A percentile compares a stretch with the other conserved stretches of the same genome.
phyloP scores from a whole-genome alignment of 2,329 filamentous ascomycete species.

The Arthrinium phaeospermum region DNA sequence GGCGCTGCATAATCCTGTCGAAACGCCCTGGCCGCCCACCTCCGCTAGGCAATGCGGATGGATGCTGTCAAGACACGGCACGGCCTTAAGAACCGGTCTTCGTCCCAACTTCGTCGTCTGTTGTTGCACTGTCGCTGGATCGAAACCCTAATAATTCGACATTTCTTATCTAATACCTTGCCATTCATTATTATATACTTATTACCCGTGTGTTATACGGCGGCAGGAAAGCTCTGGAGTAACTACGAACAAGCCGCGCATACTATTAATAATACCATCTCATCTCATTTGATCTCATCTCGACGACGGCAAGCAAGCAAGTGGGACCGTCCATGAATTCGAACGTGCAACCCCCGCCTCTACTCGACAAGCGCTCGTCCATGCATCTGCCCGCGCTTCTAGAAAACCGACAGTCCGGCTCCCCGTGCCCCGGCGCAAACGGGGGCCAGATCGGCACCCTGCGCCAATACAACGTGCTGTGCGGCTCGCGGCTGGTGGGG shows the following conservation, averaged over 20 bases:
- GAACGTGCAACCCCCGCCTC: not conserved
- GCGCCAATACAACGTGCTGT: not conserved
- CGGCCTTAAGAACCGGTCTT: not conserved
- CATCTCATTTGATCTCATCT: no score
- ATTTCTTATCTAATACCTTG: not conserved
- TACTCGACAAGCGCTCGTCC: not conserved
- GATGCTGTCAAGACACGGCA: not conserved
- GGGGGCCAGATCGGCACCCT: conserved; percentile 13
- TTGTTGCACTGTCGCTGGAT: conserved; percentile 10
- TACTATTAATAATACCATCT: not conserved
- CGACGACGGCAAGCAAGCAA: not conserved
- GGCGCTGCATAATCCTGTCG: not conserved
- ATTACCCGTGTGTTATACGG: conserved; percentile 2
- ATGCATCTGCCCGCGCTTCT: not conserved
- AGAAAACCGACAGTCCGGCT: not conserved
- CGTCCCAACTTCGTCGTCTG: not conserved
- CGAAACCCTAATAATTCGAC: not conserved
- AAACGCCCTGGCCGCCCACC: not conserved
- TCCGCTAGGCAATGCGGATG: not conserved
- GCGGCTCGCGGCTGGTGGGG: not conserved
- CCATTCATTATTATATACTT: not conserved
- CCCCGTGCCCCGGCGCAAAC: conserved; percentile 8
- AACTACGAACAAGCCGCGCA: not conserved
- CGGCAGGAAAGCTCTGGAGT: not conserved
- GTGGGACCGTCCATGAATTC: not conserved